phyloP scores from a whole-genome alignment of 768 basidiomycete species.

The Hysterangium stoloniferum region DNA sequence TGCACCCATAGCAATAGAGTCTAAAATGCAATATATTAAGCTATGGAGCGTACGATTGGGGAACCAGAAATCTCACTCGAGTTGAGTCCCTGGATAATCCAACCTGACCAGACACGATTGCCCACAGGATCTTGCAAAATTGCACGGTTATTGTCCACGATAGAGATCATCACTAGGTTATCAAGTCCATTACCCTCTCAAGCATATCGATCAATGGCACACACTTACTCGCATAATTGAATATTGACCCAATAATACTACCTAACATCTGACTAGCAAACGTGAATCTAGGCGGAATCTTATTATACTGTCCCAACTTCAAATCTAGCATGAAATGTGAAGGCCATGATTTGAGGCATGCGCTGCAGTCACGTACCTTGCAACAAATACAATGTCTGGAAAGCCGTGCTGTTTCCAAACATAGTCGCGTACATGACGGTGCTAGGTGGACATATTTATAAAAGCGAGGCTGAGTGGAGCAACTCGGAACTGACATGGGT shows the following conservation, averaged over 20 bases:
- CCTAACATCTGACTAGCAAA: conserved; percentile 43
- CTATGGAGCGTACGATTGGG: background rate
- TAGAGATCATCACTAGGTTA: conserved; percentile 39
- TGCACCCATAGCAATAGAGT: conserved; percentile 49
- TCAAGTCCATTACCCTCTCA: background rate
- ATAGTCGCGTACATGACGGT: conserved; percentile 50
- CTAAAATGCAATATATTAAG: conserved; percentile 10
- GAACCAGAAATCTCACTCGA: conserved; percentile 22
- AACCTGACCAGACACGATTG: conserved; percentile 42
- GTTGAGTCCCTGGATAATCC: conserved; percentile 46
- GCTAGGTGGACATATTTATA: conserved; percentile 23
- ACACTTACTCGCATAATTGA: conserved; percentile 40
- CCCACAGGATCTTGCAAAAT: conserved; percentile 41
- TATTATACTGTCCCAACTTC: conserved; percentile 48
- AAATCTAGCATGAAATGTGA: conserved; percentile 28
- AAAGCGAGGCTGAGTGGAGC: background rate
- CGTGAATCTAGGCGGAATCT: conserved; percentile 42
- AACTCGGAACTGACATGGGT: conserved; percentile 29
- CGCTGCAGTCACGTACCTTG: conserved; percentile 27
- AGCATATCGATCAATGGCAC: background rate
- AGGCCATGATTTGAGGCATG: background rate
- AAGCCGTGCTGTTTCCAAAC: conserved; percentile 44
- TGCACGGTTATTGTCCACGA: conserved; percentile 38
- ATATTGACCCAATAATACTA: conserved; percentile 43
- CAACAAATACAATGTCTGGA: conserved; percentile 45